Percentiles rank a stretch among this genome's conserved stretches.
Evolutionary conservation across 768 basidiomycete species (phyloP).

Genomic region (Hirschioporus abietinus): DNA sequence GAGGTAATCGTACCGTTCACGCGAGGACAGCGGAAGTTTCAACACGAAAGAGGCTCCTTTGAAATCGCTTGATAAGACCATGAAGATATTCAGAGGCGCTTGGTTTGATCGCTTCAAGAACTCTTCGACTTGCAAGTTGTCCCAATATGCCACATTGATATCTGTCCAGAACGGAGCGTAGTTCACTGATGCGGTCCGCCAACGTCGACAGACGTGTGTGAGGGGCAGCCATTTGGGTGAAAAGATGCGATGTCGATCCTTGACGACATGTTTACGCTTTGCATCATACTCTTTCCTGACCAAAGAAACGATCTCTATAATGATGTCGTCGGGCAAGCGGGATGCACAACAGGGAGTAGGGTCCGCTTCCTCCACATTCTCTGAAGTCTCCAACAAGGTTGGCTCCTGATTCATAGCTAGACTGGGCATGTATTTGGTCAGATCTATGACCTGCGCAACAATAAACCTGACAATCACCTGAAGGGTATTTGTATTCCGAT

Average conservation of each 20-base stretch:
- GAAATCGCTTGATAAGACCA: neutral
- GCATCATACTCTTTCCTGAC: neutral
- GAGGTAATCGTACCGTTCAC: neutral
- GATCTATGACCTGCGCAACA: no score
- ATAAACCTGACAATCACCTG: no score
- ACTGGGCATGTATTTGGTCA: no score
- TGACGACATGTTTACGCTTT: neutral
- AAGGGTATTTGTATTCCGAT: no score
- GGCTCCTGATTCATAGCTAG: no score
- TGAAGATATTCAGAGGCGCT: neutral
- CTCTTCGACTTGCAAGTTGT: neutral
- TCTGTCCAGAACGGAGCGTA: neutral
- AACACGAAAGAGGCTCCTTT: neutral
- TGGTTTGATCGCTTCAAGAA: neutral
- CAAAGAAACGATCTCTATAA: neutral
- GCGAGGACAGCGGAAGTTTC: neutral
- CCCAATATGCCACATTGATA: neutral
- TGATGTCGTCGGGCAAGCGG: neutral
- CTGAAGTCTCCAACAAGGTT: no score
- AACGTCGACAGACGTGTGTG: neutral
- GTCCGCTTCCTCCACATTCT: no score
- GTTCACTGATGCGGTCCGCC: neutral
- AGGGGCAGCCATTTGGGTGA: neutral
- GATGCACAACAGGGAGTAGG: neutral
- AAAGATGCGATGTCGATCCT: neutral